A percentile compares a stretch with the other conserved stretches of the same genome.
Conservation (phyloP, 257 asterid species). For the Solanum bulbocastanum region DNA sequence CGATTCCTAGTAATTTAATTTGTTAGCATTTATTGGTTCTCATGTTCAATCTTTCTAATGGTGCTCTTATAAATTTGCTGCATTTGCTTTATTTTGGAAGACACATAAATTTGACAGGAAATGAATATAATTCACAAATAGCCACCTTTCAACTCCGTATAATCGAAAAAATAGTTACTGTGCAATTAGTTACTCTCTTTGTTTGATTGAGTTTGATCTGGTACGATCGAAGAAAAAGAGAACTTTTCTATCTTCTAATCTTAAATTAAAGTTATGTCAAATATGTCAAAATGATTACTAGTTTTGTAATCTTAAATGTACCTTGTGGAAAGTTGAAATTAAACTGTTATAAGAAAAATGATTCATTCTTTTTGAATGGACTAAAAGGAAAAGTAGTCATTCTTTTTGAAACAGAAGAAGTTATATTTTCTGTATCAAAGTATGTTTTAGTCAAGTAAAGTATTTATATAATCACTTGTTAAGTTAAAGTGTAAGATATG, state of each 20-base stretch:
- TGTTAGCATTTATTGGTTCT: not conserved
- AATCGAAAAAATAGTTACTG: not conserved
- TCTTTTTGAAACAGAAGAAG: not conserved
- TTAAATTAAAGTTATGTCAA: no score
- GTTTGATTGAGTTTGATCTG: not conserved
- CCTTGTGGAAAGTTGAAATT: no score
- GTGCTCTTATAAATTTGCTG: not conserved
- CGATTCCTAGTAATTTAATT: not conserved
- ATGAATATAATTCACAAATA: not conserved
- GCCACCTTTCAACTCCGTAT: not conserved
- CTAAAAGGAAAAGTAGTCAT: no score
- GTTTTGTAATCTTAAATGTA: not conserved
- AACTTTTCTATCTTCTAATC: no score
- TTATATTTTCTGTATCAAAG: not conserved
- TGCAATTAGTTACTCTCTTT: not conserved
- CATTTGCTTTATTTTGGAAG: not conserved
- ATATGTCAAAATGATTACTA: no score
- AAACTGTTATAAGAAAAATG: no score
- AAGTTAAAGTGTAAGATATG: not conserved
- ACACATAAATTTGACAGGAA: not conserved
- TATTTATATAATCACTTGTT: not conserved
- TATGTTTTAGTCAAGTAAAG: not conserved
- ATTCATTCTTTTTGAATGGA: no score
- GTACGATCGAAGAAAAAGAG: not conserved
- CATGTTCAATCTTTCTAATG: not conserved